phyloP scores from a whole-genome alignment of 2,329 filamentous ascomycete genomes.

The Colletotrichum godetiae region DNA sequence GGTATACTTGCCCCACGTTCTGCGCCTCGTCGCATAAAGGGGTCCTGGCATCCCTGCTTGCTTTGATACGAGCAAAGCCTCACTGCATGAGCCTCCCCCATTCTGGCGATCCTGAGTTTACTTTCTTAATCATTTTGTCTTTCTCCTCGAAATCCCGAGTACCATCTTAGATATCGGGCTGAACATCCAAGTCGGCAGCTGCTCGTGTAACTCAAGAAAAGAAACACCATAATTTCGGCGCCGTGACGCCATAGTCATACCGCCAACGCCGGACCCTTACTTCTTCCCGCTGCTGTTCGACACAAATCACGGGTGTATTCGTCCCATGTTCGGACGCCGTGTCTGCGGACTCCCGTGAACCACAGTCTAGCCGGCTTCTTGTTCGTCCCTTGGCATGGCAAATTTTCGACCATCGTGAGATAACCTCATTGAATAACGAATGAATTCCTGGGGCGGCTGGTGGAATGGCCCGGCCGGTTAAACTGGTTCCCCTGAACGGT shows the following conservation, averaged over 20 bases:
- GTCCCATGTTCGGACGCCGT: slow-evolving; percentile 16
- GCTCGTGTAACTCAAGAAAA: slow-evolving; percentile 4
- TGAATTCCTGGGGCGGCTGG: not conserved
- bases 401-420: not conserved
- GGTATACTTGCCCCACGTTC: slow-evolving; percentile 19
- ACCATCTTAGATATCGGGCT: not conserved
- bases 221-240: slow-evolving; percentile 16
- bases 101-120: slow-evolving; percentile 6
- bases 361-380: not conserved
- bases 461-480: not conserved
- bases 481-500: slow-evolving; percentile 14
- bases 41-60: slow-evolving; percentile 22
- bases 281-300: slow-evolving; percentile 9
- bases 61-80: slow-evolving; percentile 28
- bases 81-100: slow-evolving; percentile 28
- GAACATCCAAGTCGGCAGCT: not conserved
- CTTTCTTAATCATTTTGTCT: not conserved
- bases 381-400: not conserved
- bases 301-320: not conserved
- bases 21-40: slow-evolving; percentile 35
- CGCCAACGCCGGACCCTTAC: not conserved
- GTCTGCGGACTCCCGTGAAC: slow-evolving; percentile 26
- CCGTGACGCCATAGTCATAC: not conserved
- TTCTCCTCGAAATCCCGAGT: not conserved
- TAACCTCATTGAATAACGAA: not conserved